Conservation (phyloP, 2,329 filamentous ascomycete species). For the Didymosphaeria variabile region DNA sequence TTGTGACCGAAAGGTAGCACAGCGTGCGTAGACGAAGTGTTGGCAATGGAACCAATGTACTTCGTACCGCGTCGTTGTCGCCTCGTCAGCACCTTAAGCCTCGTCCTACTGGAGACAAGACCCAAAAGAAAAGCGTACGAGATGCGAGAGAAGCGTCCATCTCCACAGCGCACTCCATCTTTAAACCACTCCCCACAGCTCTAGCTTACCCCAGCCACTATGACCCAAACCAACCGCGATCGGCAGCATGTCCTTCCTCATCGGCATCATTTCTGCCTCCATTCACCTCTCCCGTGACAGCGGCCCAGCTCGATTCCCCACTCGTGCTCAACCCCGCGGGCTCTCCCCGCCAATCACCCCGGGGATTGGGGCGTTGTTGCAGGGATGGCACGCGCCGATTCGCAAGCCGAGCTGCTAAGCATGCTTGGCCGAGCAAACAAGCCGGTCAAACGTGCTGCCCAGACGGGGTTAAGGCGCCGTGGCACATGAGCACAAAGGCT, state of each 20-base stretch:
- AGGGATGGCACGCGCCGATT: background rate
- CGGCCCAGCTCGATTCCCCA: slow-evolving; percentile 4
- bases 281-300: slow-evolving; percentile 1
- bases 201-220: background rate
- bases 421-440: slow-evolving; percentile 12
- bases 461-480: slow-evolving; percentile 10
- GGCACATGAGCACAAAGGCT: slow-evolving; percentile 17
- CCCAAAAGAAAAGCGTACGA: background rate
- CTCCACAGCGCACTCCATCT: background rate
- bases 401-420: slow-evolving; percentile 1
- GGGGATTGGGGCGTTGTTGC: background rate
- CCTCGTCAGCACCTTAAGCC: background rate
- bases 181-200: background rate
- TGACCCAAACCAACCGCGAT: background rate
- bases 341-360: slow-evolving; percentile 15
- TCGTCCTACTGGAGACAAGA: background rate
- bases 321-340: slow-evolving; percentile 15
- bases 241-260: background rate
- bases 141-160: background rate
- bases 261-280: background rate
- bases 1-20: background rate
- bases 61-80: no score
- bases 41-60: no score
- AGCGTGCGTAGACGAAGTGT: background rate
- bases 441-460: slow-evolving; percentile 7